phyloP scores from a whole-genome alignment of 805 yeast genomes.

The Hanseniaspora lindneri region DNA sequence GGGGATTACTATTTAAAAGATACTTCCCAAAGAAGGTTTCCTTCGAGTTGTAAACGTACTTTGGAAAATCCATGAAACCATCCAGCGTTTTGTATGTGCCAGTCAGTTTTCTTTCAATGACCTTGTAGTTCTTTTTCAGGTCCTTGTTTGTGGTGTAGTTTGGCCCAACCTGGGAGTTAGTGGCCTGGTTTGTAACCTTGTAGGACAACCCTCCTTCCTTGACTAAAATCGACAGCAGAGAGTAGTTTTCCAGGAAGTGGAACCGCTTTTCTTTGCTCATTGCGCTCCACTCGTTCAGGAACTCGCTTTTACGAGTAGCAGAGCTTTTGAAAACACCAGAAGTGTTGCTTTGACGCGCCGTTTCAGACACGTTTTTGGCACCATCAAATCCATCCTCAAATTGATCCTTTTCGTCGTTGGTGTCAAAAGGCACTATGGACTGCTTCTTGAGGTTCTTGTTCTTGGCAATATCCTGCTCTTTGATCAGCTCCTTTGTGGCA shows the following conservation, averaged over 20 bases:
- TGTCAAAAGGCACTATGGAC: background rate
- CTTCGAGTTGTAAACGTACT: background rate
- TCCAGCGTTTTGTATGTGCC: background rate
- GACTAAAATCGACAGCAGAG: slow-evolving; percentile 3
- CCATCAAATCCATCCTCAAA: background rate
- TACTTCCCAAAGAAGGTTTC: slow-evolving; percentile 11
- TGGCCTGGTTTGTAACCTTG: background rate
- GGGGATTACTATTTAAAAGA: background rate
- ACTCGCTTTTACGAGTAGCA: background rate
- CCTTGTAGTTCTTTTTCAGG: background rate
- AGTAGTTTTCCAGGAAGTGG: slow-evolving; percentile 4
- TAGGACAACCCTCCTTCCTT: slow-evolving; percentile 11
- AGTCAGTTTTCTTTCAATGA: background rate
- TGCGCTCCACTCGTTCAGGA: background rate
- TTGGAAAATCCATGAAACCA: background rate
- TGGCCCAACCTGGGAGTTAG: background rate
- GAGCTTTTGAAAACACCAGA: background rate
- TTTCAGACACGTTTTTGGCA: background rate
- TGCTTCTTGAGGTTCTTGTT: background rate
- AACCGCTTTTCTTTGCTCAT: background rate
- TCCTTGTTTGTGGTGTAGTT: background rate
- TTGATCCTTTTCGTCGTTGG: background rate
- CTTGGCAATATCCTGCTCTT: slow-evolving; percentile 5
- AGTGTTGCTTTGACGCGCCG: background rate
- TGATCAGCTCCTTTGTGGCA: slow-evolving; percentile 5